phyloP scores from a whole-genome alignment of 1,139 yeast genomes.

The Taphrina betulina region DNA sequence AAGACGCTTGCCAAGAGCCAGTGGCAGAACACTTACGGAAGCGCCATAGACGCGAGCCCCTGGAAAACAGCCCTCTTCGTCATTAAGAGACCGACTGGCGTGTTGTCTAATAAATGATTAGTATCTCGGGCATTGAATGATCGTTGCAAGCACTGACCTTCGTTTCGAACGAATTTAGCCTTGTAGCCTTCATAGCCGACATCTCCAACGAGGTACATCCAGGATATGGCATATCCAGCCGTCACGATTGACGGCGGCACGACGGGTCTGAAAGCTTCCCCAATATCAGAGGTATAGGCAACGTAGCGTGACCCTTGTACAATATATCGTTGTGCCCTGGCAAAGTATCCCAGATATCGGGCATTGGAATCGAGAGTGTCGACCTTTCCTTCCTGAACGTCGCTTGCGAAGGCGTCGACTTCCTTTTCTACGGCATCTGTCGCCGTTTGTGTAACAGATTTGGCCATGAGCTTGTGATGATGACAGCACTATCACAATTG shows the following conservation, averaged over 20 bases:
- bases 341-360: conserved; percentile 33
- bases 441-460: conserved; percentile 3
- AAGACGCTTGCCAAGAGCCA: neutral
- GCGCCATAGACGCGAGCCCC: conserved; percentile 78
- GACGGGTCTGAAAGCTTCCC: conserved; percentile 85
- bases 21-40: conserved; percentile 40
- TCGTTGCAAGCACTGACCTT: conserved; percentile 5
- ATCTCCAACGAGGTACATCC: conserved; percentile 78
- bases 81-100: conserved; percentile 38
- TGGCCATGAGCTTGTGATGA: conserved; percentile 11
- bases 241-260: conserved; percentile 68
- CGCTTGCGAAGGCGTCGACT: conserved; percentile 21
- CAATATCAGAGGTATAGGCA: conserved; percentile 84
- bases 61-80: conserved; percentile 75
- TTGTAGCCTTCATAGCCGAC: conserved; percentile 76
- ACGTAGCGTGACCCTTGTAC: conserved; percentile 54
- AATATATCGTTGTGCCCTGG: conserved; percentile 24
- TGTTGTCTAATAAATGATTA: conserved; percentile 1
- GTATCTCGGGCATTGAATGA: neutral
- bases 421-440: conserved; percentile 19
- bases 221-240: conserved; percentile 69
- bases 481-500: no score
- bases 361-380: conserved; percentile 33
- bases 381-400: conserved; percentile 32
- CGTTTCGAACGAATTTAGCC: conserved; percentile 36